phyloP scores from a whole-genome alignment of 139 green algal species.

The Dunaliella sp. region DNA sequence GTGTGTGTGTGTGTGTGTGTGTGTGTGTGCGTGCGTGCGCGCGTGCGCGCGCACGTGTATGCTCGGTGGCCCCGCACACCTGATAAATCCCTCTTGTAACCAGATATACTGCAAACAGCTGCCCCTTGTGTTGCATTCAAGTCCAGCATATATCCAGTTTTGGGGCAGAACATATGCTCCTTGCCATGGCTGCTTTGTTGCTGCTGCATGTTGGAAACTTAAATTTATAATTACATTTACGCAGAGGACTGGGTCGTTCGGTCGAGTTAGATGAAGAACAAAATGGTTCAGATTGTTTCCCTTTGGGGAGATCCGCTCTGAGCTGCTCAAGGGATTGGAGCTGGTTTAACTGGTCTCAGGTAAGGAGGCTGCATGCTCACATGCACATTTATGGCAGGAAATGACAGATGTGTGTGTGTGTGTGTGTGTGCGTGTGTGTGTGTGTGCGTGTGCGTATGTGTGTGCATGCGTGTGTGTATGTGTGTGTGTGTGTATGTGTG shows the following conservation, averaged over 20 bases:
- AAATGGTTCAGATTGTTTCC: too few relatives aligned
- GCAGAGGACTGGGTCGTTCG: neutral
- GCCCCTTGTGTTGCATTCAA: conserved; percentile 39
- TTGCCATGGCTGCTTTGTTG: neutral
- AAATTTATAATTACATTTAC: neutral
- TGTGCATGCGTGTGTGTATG: neutral
- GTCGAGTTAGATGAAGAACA: neutral
- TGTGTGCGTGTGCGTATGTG: neutral
- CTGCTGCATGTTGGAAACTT: neutral
- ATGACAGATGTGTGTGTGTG: neutral
- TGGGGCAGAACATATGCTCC: conserved; percentile 43
- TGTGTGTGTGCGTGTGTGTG: neutral
- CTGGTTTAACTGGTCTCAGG: neutral
- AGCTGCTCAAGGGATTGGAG: neutral
- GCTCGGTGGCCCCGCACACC: conserved; percentile 21
- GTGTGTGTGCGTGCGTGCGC: neutral
- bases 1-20: neutral
- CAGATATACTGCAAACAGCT: conserved; percentile 44
- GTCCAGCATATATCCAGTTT: conserved; percentile 45
- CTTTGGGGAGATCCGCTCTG: too few relatives aligned
- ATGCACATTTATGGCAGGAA: neutral
- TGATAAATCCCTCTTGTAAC: conserved; percentile 39
- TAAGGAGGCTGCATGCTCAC: neutral
- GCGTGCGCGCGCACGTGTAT: neutral
- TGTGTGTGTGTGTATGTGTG: neutral